A percentile compares a stretch with the other conserved stretches of the same genome.
phyloP scores from a whole-genome alignment of 2,329 filamentous ascomycete species.

The Cadophora sp. region DNA sequence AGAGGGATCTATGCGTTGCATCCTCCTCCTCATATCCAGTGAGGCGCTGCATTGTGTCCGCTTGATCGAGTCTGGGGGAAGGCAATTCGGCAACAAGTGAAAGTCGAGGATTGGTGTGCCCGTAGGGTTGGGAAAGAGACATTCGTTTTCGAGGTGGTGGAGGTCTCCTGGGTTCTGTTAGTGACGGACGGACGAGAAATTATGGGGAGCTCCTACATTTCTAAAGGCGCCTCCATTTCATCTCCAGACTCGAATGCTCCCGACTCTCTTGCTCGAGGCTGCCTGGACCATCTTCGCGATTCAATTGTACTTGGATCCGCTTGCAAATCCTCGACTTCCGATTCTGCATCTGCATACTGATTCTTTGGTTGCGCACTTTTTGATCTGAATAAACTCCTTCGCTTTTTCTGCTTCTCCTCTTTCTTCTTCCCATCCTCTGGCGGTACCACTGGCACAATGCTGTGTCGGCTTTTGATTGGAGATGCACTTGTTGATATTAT shows the following conservation, averaged over 20 bases:
- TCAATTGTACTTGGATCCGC: conserved; percentile 25
- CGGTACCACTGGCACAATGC: conserved; percentile 22
- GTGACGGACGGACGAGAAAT: neutral
- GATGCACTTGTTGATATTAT: conserved; percentile 27
- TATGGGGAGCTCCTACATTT: conserved; percentile 6
- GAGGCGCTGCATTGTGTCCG: conserved; percentile 17
- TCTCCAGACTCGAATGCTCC: conserved; percentile 1
- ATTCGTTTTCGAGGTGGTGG: conserved; percentile 33
- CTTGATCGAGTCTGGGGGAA: conserved; percentile 30
- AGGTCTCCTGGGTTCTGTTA: conserved; percentile 25
- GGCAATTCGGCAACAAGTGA: conserved; percentile 40
- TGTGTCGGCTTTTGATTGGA: conserved; percentile 27
- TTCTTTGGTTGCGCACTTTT: conserved; percentile 35
- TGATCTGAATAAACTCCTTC: conserved; percentile 40
- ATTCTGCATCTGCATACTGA: conserved; percentile 17
- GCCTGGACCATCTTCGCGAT: conserved; percentile 24
- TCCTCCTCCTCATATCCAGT: conserved; percentile 25
- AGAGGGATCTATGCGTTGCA: neutral
- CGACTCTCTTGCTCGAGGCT: conserved; percentile 15
- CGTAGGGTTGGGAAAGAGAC: conserved; percentile 32
- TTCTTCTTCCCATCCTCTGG: conserved; percentile 17
- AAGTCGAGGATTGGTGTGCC: conserved; percentile 37
- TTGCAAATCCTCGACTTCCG: conserved; percentile 15
- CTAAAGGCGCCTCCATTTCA: neutral
- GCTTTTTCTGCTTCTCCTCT: conserved; percentile 29